A percentile compares a stretch with the other conserved stretches of the same genome.
Conservation (phyloP, 129 eudicot genomes). For the Flaveria ramosissima region DNA sequence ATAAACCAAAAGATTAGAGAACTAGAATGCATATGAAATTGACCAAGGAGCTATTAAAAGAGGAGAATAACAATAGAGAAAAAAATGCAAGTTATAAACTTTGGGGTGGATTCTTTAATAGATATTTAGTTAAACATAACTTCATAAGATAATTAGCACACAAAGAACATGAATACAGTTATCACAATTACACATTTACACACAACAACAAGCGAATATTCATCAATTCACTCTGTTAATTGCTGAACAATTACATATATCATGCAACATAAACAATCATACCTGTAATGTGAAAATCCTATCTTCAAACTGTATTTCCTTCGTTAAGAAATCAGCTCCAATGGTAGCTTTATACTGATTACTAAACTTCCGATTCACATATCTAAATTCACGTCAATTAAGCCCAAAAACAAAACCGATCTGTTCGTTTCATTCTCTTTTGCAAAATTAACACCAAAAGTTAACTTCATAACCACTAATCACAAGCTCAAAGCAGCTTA, state of each 20-base stretch:
- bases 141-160: background rate
- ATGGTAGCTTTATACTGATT: slow-evolving; percentile 64
- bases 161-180: background rate
- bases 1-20: too few species aligned
- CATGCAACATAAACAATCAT: slow-evolving; percentile 9
- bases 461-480: background rate
- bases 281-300: slow-evolving; percentile 60
- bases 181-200: background rate
- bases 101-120: too few species aligned
- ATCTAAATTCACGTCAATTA: slow-evolving; percentile 36
- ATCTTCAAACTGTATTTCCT: slow-evolving; percentile 53
- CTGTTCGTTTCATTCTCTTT: background rate
- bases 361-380: slow-evolving; percentile 50
- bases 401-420: slow-evolving; percentile 23
- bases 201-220: background rate
- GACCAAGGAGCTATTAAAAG: too few species aligned
- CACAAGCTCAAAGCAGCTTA: background rate
- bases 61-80: too few species aligned
- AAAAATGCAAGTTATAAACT: too few species aligned
- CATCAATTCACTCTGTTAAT: background rate
- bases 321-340: slow-evolving; percentile 57
- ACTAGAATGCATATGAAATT: too few species aligned
- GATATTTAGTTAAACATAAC: background rate
- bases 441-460: background rate
- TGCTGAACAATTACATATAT: background rate